These are phyloP conservation scores for Oryza meyeriana DNA, from an alignment of 176 grass and related monocot species.

Conservation along the genomic window DNA sequence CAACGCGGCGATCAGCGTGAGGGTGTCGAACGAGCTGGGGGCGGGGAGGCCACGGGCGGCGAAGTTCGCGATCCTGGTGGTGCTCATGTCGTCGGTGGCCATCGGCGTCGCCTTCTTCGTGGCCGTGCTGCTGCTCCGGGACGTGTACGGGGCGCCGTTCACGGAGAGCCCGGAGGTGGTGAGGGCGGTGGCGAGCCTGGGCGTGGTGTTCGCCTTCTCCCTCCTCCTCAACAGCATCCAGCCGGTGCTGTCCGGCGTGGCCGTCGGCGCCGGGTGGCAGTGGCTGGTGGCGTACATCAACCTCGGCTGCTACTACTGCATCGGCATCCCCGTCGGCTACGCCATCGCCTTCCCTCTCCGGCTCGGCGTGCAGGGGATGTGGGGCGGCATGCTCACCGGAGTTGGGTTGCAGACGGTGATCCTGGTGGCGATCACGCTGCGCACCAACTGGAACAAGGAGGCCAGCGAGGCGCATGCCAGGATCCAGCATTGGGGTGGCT, in stretches of 20 bases:
- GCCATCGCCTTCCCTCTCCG: slow-evolving; percentile 47
- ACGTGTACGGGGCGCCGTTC: slow-evolving; percentile 78
- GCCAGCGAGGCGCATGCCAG: slow-evolving; percentile 48
- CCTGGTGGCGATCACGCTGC: slow-evolving; percentile 54
- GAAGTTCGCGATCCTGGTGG: slow-evolving; percentile 67
- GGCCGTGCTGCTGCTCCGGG: slow-evolving; percentile 42
- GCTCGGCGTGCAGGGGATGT: slow-evolving; percentile 79
- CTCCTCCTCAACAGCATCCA: slow-evolving; percentile 88
- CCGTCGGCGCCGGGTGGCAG: slow-evolving; percentile 92
- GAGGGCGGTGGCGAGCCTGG: slow-evolving; percentile 54
- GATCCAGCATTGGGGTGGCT: slow-evolving; percentile 69
- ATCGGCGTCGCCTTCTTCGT: slow-evolving; percentile 60
- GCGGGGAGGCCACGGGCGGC: slow-evolving; percentile 62
- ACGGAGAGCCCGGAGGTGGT: slow-evolving; percentile 74
- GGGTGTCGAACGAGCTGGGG: slow-evolving; percentile 89
- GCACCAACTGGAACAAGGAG: slow-evolving; percentile 77
- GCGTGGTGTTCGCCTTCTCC: slow-evolving; percentile 63
- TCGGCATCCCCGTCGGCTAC: slow-evolving; percentile 76
- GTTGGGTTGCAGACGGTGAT: slow-evolving; percentile 72
- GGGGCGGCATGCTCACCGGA: slow-evolving; percentile 80
- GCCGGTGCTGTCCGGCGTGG: slow-evolving; percentile 83
- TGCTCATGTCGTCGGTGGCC: slow-evolving; percentile 57
- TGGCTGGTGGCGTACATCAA: slow-evolving; percentile 80
- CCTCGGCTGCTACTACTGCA: slow-evolving; percentile 70
- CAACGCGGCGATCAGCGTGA: slow-evolving; percentile 79